A percentile compares a stretch with the other conserved stretches of the same genome.
These are phyloP conservation scores for Domatiomyces globalis DNA, from an alignment of 2,329 filamentous ascomycete genomes.

Conservation along the genomic window DNA sequence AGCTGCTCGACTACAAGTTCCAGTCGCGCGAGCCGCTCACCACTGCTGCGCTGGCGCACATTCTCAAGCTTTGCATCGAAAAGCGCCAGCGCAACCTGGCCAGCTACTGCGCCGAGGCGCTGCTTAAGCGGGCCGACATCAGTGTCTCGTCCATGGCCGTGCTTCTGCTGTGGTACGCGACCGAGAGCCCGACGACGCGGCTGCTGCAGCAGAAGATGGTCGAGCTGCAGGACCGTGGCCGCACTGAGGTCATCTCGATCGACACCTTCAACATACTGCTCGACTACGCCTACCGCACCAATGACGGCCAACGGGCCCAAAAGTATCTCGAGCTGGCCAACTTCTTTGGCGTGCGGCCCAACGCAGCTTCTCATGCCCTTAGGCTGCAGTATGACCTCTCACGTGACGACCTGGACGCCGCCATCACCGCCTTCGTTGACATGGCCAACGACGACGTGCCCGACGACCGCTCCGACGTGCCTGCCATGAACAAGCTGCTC, in stretches of 20 bases:
- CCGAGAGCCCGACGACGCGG: slow-evolving; percentile 56
- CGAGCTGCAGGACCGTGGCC: slow-evolving; percentile 41
- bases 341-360: slow-evolving; percentile 50
- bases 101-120: slow-evolving; percentile 21
- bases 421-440: slow-evolving; percentile 40
- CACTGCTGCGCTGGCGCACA: slow-evolving; percentile 35
- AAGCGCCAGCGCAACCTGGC: slow-evolving; percentile 50
- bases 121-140: slow-evolving; percentile 8
- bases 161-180: slow-evolving; percentile 60
- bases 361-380: slow-evolving; percentile 57
- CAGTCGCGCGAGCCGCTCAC: slow-evolving; percentile 29
- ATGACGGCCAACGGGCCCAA: slow-evolving; percentile 58
- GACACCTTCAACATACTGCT: slow-evolving; percentile 65
- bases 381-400: slow-evolving; percentile 65
- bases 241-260: slow-evolving; percentile 45
- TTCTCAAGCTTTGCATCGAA: slow-evolving; percentile 48
- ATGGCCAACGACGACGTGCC: slow-evolving; percentile 38
- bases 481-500: slow-evolving; percentile 57
- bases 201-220: slow-evolving; percentile 60
- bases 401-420: slow-evolving; percentile 54
- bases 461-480: slow-evolving; percentile 42
- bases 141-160: slow-evolving; percentile 35
- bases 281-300: slow-evolving; percentile 52
- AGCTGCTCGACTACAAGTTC: slow-evolving; percentile 51
- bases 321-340: slow-evolving; percentile 55